Base-by-base conservation (phyloP, 305 asterid genomes). In the Fraxinus paxiana region DNA sequence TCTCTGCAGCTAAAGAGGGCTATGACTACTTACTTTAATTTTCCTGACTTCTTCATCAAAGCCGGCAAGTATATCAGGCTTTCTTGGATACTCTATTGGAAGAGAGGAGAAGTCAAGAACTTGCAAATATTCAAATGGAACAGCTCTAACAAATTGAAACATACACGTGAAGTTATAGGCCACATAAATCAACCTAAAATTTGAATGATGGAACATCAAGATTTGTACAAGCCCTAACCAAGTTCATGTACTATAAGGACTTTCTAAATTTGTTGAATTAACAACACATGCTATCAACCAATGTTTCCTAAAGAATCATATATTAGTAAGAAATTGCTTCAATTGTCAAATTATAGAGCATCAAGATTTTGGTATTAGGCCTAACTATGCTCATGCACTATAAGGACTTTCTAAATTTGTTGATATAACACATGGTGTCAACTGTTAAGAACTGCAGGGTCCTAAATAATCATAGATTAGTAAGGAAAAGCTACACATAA, bases 41-140 rank as follows among this genome's bases (percentile, higher is more conserved):
- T 70, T 82, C 63, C 78, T 84, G 22, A 90, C 88, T 80, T 86
- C 91, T 80, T 85, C 90, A 79, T 87, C 88, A 22, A 82, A 85
- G 84, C 88, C 83, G 70, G 90, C 76, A 67, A 85, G 35, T 46
- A 59, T 59, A 79, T 85, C 88, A 48, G 76, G 77, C 82, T 81
- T 88, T 81, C 94, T 85, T n/a, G 86, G 82, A 85, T 34, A 78
- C 84, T 85, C 90, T 82, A 91, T 79, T 24, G 84, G 86, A 89
- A 73, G 77, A 82, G 31, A 80, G 3, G 41, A 81, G 31, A 82
- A 67, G 22, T 81, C 61, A 73, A 78, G 69, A 54, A n/a, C 71
- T 75, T 80, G 51, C 83, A 75, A 22, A 75, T 51, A 13, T 28
- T n/a, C 18, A 67, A 28, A 26, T 67, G 8, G 24, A 10, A 65